phyloP scores from a whole-genome alignment of 2,329 filamentous ascomycete genomes.

The Didymosphaeria variabile region DNA sequence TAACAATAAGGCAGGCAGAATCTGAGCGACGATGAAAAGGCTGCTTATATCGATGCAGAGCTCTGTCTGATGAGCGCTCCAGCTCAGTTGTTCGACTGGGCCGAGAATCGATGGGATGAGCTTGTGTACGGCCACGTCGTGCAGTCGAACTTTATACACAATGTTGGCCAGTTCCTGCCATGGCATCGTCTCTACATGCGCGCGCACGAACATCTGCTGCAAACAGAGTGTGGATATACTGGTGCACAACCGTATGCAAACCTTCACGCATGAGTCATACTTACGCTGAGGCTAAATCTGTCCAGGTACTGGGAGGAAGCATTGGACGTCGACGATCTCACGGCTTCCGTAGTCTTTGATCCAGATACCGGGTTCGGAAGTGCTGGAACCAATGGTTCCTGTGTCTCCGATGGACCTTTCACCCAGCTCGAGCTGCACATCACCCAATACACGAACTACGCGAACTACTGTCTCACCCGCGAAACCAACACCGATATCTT shows the following conservation, averaged over 20 bases:
- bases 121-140: constrained; percentile 14
- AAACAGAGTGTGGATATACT: constrained; percentile 5
- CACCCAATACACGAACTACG: not conserved
- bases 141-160: constrained; percentile 6
- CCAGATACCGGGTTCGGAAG: not conserved
- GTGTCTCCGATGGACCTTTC: not conserved
- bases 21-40: constrained; percentile 14
- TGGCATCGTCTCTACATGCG: not conserved
- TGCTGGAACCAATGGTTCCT: not conserved
- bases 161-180: not conserved
- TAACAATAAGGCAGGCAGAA: constrained; percentile 6
- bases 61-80: constrained; percentile 18
- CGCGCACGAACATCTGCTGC: not conserved
- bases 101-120: constrained; percentile 17
- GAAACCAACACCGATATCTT: not conserved
- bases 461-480: not conserved
- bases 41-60: constrained; percentile 18
- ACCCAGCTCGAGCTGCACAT: not conserved
- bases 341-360: not conserved
- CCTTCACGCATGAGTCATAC: not conserved
- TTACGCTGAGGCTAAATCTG: not conserved
- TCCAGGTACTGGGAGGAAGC: constrained; percentile 17
- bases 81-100: constrained; percentile 4
- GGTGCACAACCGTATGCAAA: not conserved
- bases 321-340: not conserved